Conservation (phyloP, 2,329 filamentous ascomycete species). For the Didymella segeticola region DNA sequence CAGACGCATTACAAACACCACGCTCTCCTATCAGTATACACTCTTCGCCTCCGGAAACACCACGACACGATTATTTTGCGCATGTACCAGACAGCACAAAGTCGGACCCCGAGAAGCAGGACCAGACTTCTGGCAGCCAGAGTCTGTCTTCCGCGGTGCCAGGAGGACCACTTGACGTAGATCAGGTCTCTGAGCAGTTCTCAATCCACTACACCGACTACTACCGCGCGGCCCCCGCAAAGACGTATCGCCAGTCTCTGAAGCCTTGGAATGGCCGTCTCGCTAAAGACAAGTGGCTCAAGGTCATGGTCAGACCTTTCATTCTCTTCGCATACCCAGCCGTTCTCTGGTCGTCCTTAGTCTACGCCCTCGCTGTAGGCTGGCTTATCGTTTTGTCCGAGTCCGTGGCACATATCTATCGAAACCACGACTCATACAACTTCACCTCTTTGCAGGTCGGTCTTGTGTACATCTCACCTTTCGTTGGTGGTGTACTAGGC, state of each 20-base stretch:
- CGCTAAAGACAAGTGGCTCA: slow-evolving; percentile 74
- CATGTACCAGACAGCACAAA: slow-evolving; percentile 2
- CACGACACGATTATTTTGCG: slow-evolving; percentile 24
- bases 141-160: slow-evolving; percentile 14
- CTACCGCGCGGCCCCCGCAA: slow-evolving; percentile 70
- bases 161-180: slow-evolving; percentile 16
- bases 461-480: slow-evolving; percentile 87
- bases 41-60: slow-evolving; percentile 11
- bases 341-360: slow-evolving; percentile 83
- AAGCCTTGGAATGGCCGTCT: slow-evolving; percentile 80
- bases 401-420: slow-evolving; percentile 81
- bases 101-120: slow-evolving; percentile 32
- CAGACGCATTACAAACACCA: slow-evolving; percentile 16
- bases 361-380: slow-evolving; percentile 87
- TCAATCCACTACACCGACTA: slow-evolving; percentile 69
- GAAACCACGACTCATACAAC: slow-evolving; percentile 72
- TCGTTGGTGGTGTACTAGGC: slow-evolving; percentile 75
- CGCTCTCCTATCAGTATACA: slow-evolving; percentile 26
- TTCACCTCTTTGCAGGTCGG: slow-evolving; percentile 83
- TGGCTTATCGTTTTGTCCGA: slow-evolving; percentile 97
- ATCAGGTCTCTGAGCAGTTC: slow-evolving; percentile 35
- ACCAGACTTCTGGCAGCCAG: slow-evolving; percentile 15
- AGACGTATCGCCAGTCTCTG: slow-evolving; percentile 77
- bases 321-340: slow-evolving; percentile 87
- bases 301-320: slow-evolving; percentile 79